Conservation (phyloP, 257 asterid genomes). For the Lavandula angustifolia region DNA sequence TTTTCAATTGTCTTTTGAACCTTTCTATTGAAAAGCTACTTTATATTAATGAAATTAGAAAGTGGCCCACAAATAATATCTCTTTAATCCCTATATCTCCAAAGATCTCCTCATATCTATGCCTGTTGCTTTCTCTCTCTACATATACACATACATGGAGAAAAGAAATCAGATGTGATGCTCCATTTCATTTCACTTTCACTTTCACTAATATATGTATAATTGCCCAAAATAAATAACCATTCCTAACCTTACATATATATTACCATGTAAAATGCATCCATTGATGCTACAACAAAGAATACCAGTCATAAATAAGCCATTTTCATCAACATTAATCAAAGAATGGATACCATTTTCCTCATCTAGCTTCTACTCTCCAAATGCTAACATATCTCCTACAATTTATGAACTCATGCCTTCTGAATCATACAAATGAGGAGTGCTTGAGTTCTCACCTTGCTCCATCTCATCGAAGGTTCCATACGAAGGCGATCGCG, state of each 20-base stretch:
- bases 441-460: conserved; percentile 51
- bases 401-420: conserved; percentile 5
- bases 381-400: background rate
- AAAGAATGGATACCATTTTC: conserved; percentile 21
- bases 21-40: conserved; percentile 20
- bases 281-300: background rate
- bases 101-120: background rate
- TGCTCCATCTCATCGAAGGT: conserved; percentile 60
- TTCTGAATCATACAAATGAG: conserved; percentile 18
- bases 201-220: no score
- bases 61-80: conserved; percentile 8
- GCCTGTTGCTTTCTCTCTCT: background rate
- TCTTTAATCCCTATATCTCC: conserved; percentile 15
- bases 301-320: background rate
- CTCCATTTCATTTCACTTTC: no score
- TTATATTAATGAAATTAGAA: conserved; percentile 5
- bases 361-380: background rate
- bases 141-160: no score
- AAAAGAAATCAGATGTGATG: no score
- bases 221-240: no score
- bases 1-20: background rate
- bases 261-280: background rate
- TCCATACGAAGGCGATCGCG: conserved; percentile 76
- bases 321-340: conserved; percentile 16
- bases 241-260: background rate